Base-by-base conservation (phyloP, 2,329 filamentous ascomycete genomes). In the Orbilia quercus region DNA sequence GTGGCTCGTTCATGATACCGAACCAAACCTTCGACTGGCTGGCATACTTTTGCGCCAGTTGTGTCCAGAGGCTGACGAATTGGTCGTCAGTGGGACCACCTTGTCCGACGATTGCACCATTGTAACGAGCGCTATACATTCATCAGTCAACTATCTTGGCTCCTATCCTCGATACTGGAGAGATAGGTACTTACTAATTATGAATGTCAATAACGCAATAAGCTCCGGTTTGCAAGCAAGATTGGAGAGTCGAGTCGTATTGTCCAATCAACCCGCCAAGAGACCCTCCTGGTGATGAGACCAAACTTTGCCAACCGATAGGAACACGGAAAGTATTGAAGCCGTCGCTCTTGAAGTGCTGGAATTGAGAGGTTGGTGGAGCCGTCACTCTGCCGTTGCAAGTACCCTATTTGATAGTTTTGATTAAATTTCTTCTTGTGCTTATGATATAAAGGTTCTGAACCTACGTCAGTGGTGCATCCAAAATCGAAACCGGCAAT, bases 1-100 rank as follows among this genome's bases (percentile, higher is more conserved):
- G 87, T 5, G 88, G 88, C 80, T 88, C 89, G 80, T 90, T 91
- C 88, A 90, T 90, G 48, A 90, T 78, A 9, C 87, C 88, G 75
- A 90, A 89, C 2, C 85, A 82, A 28, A 90, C 80, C 70, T 84
- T 86, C 34, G 82, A 78, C 53, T 86, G 80, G 6, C 77, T 77
- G 23, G 82, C 83, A 79, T 90, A 90, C 77, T 86, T 86, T 0
- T 80, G 82, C 0, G 88, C 88, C 3, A 88, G 79, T 63, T 85
- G 82, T 0, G 78, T 79, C 88, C 88, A 90, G 1, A 90, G 79
- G 47, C 80, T 81, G 3, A 83, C 84, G 76, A 90, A 86, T 11
- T 87, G 80, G 11, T 83, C 84, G 77, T 89, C 84, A 0, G 83
- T 84, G 0, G 87, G 87, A 0, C 87, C 88, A 18, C 87, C 88